Evolutionary conservation across 1,139 yeast genomes (phyloP).

Genomic region (Meyerozyma smithsonii): DNA sequence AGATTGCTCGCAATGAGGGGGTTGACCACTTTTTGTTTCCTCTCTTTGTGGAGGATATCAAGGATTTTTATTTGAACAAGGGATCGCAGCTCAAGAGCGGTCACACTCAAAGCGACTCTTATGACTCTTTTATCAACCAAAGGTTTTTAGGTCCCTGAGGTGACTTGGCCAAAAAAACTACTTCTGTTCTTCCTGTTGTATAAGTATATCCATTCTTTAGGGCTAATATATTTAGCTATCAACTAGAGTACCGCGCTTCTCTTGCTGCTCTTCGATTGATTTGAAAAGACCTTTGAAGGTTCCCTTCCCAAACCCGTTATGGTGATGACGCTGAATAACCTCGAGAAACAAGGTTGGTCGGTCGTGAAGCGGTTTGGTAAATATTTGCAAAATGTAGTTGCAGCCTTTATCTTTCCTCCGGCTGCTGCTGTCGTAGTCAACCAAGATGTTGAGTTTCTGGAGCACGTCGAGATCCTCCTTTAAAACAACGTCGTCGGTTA

Average conservation of each 20-base stretch:
- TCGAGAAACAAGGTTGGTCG: conserved; percentile 81
- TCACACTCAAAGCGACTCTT: neutral
- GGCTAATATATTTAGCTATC: conserved; percentile 1
- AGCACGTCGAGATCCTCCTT: conserved; percentile 45
- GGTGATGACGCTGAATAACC: conserved; percentile 72
- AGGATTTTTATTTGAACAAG: conserved; percentile 14
- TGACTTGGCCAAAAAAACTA: too few species aligned
- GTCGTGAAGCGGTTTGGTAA: conserved; percentile 71
- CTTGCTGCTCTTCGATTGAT: conserved; percentile 64
- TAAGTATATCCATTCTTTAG: too few species aligned
- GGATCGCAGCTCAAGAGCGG: neutral
- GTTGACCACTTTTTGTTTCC: conserved; percentile 85
- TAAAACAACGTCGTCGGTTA: conserved; percentile 27
- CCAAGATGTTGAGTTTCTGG: conserved; percentile 48
- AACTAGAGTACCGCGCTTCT: conserved; percentile 43
- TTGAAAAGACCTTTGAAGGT: conserved; percentile 79
- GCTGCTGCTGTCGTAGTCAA: conserved; percentile 64
- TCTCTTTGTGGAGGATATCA: conserved; percentile 81
- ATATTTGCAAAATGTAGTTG: conserved; percentile 72
- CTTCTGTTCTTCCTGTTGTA: neutral
- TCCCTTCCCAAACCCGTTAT: conserved; percentile 84
- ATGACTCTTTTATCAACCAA: neutral
- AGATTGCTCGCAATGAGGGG: conserved; percentile 87
- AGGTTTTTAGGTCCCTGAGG: neutral
- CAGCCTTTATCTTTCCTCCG: conserved; percentile 23